Base-by-base conservation (phyloP, 2,329 filamentous ascomycete species). In the Neophaeococcomyces aloes region DNA sequence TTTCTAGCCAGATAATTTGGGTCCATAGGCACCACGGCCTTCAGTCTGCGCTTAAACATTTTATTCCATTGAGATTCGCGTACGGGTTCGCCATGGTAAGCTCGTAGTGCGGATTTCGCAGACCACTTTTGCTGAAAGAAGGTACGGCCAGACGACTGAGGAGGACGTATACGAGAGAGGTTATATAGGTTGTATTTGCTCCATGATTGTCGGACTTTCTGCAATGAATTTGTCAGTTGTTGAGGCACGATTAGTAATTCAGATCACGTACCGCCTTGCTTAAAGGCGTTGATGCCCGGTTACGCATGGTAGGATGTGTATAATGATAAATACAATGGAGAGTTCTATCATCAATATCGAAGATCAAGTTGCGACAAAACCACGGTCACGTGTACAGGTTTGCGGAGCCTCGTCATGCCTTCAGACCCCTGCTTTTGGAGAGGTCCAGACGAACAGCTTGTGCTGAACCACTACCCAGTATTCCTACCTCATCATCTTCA, bases 41-140 rank as follows among this genome's bases (percentile, higher is more conserved):
- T 77, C 48, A 94, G 72, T 55, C 82, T 81, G 53, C 83, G 77
- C 55, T 77, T 81, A 69, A 98, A 98, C 76, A 94, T 88, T 61
- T 84, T 83, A 65, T 84, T 76, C 91, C 91, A 98, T 68, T 91
- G 83, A 61, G 83, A 80, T 70, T 98, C 91, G 53, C 81, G 79
- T 54, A 98, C 81, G 60, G 94, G 86, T 62, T 95, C 89, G 65
- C 89, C 91, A 68, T 98, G 91, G 65, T 96, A 98, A 51, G 75
- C 80, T 54, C 91, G 81, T 32, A 86, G 78, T 52, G 80, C 64
- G 17, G 87, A 79, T 67, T 98, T 98, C 57, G 89, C 85, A 1
- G 68, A 65, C 89, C 89, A 98, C 81, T 98, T 98, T 67, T 96
- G 89, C 72, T 96, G 89, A 75, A 94, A 98, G 68, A 91, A 93